Conservation (phyloP, 2,329 filamentous ascomycete species). For the Aspergillus sp. region DNA sequence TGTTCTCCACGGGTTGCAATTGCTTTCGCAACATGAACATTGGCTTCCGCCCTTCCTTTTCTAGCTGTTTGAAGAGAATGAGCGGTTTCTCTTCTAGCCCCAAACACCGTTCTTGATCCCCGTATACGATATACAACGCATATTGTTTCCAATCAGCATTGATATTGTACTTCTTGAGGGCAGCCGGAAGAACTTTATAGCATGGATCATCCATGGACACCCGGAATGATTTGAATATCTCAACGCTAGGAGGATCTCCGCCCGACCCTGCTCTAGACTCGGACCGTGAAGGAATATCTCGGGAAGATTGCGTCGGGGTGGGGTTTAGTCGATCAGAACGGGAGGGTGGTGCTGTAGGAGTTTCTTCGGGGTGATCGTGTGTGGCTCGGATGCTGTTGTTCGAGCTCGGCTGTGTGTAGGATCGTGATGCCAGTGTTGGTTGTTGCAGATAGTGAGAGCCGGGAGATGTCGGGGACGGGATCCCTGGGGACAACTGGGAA, state of each 20-base stretch:
- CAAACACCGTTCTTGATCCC: constrained; percentile 93
- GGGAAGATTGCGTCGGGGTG: constrained; percentile 24
- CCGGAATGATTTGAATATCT: constrained; percentile 98
- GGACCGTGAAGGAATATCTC: constrained; percentile 27
- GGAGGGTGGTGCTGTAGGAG: constrained; percentile 18
- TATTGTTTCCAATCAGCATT: constrained; percentile 97
- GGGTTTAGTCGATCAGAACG: constrained; percentile 29
- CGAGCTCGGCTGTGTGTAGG: constrained; percentile 35
- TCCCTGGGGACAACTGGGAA: constrained; percentile 47
- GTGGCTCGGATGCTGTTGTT: constrained; percentile 19
- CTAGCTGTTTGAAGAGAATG: constrained; percentile 93
- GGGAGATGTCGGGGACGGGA: constrained; percentile 43
- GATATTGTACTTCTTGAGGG: constrained; percentile 97
- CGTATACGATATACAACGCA: constrained; percentile 95
- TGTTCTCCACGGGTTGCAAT: constrained; percentile 46
- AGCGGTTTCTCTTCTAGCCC: constrained; percentile 89
- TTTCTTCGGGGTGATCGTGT: constrained; percentile 38
- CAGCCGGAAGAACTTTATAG: constrained; percentile 92
- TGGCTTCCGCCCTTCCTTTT: constrained; percentile 94
- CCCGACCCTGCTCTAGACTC: constrained; percentile 20
- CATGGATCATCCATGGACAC: constrained; percentile 98
- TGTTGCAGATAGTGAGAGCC: constrained; percentile 35
- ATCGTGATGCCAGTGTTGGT: constrained; percentile 38
- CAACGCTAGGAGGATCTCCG: constrained; percentile 53
- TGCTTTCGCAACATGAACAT: constrained; percentile 94